Conservation (phyloP, 371 early-diverging fungal genomes). For the Mucor racemosus region DNA sequence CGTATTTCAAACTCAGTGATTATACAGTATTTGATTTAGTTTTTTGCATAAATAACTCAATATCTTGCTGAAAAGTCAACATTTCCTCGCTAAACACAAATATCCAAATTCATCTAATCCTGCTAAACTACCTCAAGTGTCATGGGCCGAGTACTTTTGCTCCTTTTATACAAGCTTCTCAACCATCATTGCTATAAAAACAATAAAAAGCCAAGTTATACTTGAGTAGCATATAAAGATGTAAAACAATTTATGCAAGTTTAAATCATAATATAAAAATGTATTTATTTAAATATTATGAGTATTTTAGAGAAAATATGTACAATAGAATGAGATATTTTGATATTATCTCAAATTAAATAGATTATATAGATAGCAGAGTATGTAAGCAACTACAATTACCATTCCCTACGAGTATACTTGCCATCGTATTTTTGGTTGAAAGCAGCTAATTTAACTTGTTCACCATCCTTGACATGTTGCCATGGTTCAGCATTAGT, state of each 20-base stretch:
- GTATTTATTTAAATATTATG: neutral
- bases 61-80: no score
- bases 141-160: no score
- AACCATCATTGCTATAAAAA: no score
- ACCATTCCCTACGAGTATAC: constrained; percentile 36
- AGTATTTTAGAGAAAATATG: neutral
- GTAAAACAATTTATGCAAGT: neutral
- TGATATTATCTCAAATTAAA: neutral
- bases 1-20: no score
- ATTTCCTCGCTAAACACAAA: no score
- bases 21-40: no score
- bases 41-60: no score
- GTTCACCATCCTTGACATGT: constrained; percentile 40
- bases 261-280: neutral
- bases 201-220: neutral
- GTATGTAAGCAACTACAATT: neutral
- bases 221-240: neutral
- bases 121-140: no score
- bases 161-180: no score
- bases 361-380: neutral
- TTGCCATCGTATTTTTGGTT: constrained; percentile 41
- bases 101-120: no score
- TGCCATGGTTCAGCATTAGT: constrained; percentile 43
- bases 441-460: constrained; percentile 38
- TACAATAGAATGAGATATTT: neutral